Evolutionary conservation across 257 asterid genomes (phyloP), one percentile per base, ranked within the genome.

Genomic region (Solanum appendiculatum): DNA sequence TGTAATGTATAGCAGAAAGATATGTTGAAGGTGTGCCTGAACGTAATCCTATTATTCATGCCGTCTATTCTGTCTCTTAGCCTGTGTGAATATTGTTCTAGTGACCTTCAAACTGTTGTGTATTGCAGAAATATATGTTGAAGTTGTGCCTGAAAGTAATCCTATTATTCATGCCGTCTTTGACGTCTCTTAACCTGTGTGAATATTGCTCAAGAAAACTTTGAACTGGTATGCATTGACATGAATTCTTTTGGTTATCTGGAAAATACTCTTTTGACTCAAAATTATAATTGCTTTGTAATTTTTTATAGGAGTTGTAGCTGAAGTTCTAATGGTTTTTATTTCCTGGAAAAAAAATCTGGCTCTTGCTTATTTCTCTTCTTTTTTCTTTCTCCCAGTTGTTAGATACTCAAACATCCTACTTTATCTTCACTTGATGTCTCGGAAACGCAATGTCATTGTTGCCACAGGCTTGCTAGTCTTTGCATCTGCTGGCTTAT

Each of bases 401-500:
- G 85, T 91, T 82, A 91, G 96, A 85, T 86, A 70, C 37, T 42
- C 58, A 18, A 69, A 81, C 90, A 82, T 83, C 87, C 83, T 39
- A 63, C 77, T 68, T 82, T 34, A 58, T 27, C 82, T 75, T 81
- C 82, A 78, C 93, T 86, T 88, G 92, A 94, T 97, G 98, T 91
- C 99, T 87, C 93, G 92, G 29, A 92, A 89, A 80, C 96, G 96
- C 89, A 95, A 97, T 89, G 88, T 84, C 84, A 64, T 97, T 85
- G 98, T 97, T 74, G 99, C 97, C 36, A 86, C 93, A 40, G 98
- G 98, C 91, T 91, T 97, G 89, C 46, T 92, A 80, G 96, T 93
- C 85, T 97, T 97, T 89, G 99, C 95, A 16, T 89, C 96, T 84
- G 98, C 93, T 20, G 99, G 99, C 72, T 89, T 97, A 88, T 93